Evolutionary conservation across 768 basidiomycete genomes (phyloP), one percentile per base, ranked within the genome.

Genomic region (Leccinum variicolor): DNA sequence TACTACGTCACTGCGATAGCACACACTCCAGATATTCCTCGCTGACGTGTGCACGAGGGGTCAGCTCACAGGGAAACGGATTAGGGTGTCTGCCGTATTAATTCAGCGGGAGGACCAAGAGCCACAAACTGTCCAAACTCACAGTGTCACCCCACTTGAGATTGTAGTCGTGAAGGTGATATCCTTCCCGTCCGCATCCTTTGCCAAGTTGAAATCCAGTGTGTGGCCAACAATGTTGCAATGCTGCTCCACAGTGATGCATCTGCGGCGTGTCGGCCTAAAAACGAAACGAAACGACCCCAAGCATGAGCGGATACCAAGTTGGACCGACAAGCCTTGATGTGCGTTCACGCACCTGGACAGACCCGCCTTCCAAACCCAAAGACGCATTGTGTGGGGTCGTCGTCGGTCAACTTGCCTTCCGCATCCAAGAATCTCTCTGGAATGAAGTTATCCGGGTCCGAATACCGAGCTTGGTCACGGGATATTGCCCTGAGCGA

Each of bases 381-480:
- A 28, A 62, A 64, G 13, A 59, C 1, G 10, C 41, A 63, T 2
- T 53, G 31, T 4, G 36, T 9, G 1, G 57, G n/a, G 14, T 45
- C 41, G 17, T 63, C 59, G 14, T 53, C 52, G 6, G 43, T 63
- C 33, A 65, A 45, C 11, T 1, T 31, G 5, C 62, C 59, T 19
- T 59, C 23, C 1, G 21, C 14, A 46, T 58, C 33, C 10, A 65
- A 36, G 26, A 64, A 65, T 36, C 62, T 46, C 33, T 64, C 62
- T 14, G 64, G 64, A 7, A 56, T 39, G 26, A 64, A 65, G 17
- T 45, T 25, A 4, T 52, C 47, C 19, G 60, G 46, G 25, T 64
- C 31, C 9, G 53, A 60, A 28, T 64, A 65, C 11, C 56, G 58
- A 21, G 36, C 21, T 41, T 62, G 60, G 17, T 65, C 62, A n/a